Evolutionary conservation across 805 yeast species (phyloP), one percentile per base, ranked within the genome.

Genomic region (Komagataella pastoris): DNA sequence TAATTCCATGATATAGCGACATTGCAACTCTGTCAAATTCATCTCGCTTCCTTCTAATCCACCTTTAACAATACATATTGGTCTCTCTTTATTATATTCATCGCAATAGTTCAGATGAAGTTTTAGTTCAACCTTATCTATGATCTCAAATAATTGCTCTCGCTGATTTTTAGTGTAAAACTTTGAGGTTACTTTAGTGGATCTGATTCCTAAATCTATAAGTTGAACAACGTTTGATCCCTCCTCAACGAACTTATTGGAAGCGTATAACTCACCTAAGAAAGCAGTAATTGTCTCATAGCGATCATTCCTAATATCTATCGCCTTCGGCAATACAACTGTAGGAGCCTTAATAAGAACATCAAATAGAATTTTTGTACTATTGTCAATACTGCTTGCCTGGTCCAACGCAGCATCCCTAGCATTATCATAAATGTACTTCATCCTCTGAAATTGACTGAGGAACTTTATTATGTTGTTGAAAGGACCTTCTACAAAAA

Each of bases 381-480:
- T 79, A 52, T 68, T 72, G 50, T 79, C 78, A 54, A 77, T 72
- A 50, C 67, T 76, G 47, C 71, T 79, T 0, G 93, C 93, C 63
- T 87, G 95, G 57, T 84, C 79, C 57, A 88, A 77, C 0, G 98
- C 96, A 8, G 89, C 87, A 59, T 84, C 88, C 53, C 98, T 76
- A 0, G 98, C 95, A 18, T 77, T 71, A 60, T 93, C 99, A 64
- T 86, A 95, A n/a, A 90, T 73, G 3, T 77, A 79, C 65, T 93
- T 93, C 96, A 91, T 88, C 57, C 77, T 77, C 53, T 80, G 83
- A 60, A 95, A 86, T 57, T 84, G 85, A 56, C 79, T 79, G 58
- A 88, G 68, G 59, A 80, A 91, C 8, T 75, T 71, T 30, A 84
- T 60, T 8, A 95, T 75, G 56, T 82, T 76, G 40, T 81, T 74